Conservation (phyloP, 805 yeast genomes). For the Candida odintsovae region DNA sequence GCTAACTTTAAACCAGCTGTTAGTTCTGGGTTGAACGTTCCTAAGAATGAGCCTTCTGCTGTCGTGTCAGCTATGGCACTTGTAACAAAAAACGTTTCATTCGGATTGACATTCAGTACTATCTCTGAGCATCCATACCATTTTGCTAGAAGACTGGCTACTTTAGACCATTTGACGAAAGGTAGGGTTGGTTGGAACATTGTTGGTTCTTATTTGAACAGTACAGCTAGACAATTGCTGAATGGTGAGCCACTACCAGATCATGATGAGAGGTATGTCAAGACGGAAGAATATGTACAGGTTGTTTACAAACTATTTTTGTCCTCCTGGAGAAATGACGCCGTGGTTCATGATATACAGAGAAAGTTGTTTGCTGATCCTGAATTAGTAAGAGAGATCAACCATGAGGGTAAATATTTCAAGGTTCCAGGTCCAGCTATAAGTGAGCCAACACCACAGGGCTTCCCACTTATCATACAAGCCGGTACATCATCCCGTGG, state of each 20-base stretch:
- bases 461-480: constrained; percentile 38
- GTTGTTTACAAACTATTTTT: constrained; percentile 33
- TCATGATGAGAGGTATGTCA: constrained; percentile 33
- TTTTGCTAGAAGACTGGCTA: constrained; percentile 33
- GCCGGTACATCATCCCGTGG: constrained; percentile 40
- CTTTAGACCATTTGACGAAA: constrained; percentile 35
- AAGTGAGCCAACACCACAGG: constrained; percentile 37
- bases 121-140: constrained; percentile 36
- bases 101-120: constrained; percentile 34
- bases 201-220: constrained; percentile 33
- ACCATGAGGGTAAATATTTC: constrained; percentile 34
- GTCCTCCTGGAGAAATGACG: constrained; percentile 40
- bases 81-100: constrained; percentile 31
- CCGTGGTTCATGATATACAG: constrained; percentile 14
- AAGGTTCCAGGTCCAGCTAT: constrained; percentile 34
- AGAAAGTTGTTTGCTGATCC: constrained; percentile 34
- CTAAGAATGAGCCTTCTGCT: constrained; percentile 33
- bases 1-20: constrained; percentile 26
- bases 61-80: constrained; percentile 35
- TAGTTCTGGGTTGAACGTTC: constrained; percentile 23
- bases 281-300: constrained; percentile 34
- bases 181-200: constrained; percentile 41
- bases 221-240: constrained; percentile 32
- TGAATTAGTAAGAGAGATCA: constrained; percentile 32
- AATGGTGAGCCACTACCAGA: constrained; percentile 30